phyloP scores from a whole-genome alignment of 2,329 filamentous ascomycete species.

The Xylaria sp. region DNA sequence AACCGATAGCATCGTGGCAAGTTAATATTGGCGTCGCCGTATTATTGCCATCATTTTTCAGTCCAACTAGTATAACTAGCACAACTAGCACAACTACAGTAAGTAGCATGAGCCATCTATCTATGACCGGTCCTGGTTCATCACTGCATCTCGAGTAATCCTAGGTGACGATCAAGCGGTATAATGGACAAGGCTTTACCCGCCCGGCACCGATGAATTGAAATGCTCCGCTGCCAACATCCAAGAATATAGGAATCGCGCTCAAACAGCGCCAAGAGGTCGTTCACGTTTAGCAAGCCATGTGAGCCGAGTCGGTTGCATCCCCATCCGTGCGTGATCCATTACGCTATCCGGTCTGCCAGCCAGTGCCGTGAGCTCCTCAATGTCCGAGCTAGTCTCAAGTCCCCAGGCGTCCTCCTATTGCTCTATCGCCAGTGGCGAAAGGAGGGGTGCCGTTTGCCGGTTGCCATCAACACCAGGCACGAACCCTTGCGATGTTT shows the following conservation, averaged over 20 bases:
- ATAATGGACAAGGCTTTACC: slow-evolving; percentile 28
- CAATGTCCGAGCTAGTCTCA: slow-evolving; percentile 13
- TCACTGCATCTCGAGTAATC: slow-evolving; percentile 15
- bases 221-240: slow-evolving; percentile 8
- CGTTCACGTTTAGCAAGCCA: slow-evolving; percentile 8
- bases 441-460: slow-evolving; percentile 3
- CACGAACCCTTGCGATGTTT: slow-evolving; percentile 15
- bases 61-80: no score
- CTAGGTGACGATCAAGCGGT: slow-evolving; percentile 37
- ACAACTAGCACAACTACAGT: no score
- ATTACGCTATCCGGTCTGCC: slow-evolving; percentile 25
- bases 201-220: slow-evolving; percentile 3
- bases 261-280: slow-evolving; percentile 14
- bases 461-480: slow-evolving; percentile 4
- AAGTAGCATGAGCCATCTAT: neutral
- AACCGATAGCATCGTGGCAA: neutral
- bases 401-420: slow-evolving; percentile 6
- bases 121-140: neutral
- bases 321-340: slow-evolving; percentile 34
- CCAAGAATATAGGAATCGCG: neutral
- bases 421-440: neutral
- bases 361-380: neutral
- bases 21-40: no score
- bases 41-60: no score
- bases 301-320: slow-evolving; percentile 32